Evolutionary conservation across 106 monocot species (phyloP), one percentile per base, ranked within the genome.

Genomic region (Hemerocallis citrina): DNA sequence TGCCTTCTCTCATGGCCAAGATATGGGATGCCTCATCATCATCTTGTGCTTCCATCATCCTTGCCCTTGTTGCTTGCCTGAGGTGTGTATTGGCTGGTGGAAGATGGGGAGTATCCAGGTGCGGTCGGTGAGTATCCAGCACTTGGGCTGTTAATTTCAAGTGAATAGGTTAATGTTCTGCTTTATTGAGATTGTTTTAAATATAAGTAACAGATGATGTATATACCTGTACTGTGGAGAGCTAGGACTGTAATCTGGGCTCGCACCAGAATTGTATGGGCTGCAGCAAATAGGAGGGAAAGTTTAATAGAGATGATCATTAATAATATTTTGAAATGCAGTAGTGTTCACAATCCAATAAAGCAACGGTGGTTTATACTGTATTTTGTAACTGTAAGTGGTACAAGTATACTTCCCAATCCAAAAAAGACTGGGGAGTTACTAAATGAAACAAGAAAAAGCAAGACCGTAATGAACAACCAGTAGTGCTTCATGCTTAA

Each of bases 71-170:
- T 85, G 77, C 74, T 91, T 29, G 49, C 57, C 57, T 86, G 89
- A 16, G 93, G 89, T 32, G 89, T 84, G 64, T 85, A 95, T 38
- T 95, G 89, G 59, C 89, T 85, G 17, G 83, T 84, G 28, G 95
- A 91, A 3, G 89, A 87, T 1, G 91, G 96, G 9, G 87, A 91
- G 61, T 88, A 98, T 9, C 91, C 96, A 0, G 96, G 96, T 0
- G 96, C 81, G 27, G 91, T 98, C 28, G 96, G 96, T 12, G 96
- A 98, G 59, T 98, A 98, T 19, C 96, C 88, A 5, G 69, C 87
- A 60, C 87, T 98, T 39, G 96, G 91, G 72, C 96, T 98, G 61
- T 74, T 25, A 25, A 32, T 66, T 47, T 31, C 9, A 66, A 10
- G 32, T 14, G 9, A 44, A 11, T 52, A 3, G 34, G 7, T 23